These are phyloP conservation scores for Boletus vermiculosoides DNA, from an alignment of 768 basidiomycete genomes.

Conservation along the genomic window DNA sequence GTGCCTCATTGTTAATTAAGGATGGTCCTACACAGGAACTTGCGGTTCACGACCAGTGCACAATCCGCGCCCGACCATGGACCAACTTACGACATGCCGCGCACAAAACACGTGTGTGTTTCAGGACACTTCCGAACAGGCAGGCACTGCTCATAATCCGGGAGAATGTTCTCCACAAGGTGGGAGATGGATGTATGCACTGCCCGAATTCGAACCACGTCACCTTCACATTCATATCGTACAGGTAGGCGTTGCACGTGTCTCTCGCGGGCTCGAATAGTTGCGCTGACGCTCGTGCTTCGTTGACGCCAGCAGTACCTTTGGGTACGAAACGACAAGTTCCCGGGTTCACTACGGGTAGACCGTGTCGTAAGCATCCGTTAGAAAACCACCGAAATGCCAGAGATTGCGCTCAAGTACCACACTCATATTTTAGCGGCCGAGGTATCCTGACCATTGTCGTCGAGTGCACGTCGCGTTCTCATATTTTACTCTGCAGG, in stretches of 20 bases:
- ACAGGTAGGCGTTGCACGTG: neutral
- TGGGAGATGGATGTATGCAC: neutral
- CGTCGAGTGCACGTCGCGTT: no score
- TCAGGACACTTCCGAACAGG: no score
- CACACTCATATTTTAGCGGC: neutral
- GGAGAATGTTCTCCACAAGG: no score
- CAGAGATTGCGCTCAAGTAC: neutral
- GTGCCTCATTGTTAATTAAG: no score
- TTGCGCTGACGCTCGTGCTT: neutral
- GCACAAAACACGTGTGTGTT: no score
- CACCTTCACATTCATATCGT: no score
- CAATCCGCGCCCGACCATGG: no score
- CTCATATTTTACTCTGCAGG: neutral
- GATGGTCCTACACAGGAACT: no score
- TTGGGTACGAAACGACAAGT: neutral
- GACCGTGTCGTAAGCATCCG: neutral
- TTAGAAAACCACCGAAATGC: neutral
- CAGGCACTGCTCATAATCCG: no score
- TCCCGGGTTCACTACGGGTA: neutral
- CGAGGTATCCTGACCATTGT: no score
- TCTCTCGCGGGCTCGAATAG: no score
- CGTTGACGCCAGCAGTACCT: neutral
- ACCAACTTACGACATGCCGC: neutral
- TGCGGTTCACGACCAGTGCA: neutral
- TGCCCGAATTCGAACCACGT: neutral